A percentile compares a stretch with the other conserved stretches of the same genome.
These are phyloP conservation scores for Polysphondylium violaceum DNA, from an alignment of 78 protist genomes.

Conservation along the genomic window DNA sequence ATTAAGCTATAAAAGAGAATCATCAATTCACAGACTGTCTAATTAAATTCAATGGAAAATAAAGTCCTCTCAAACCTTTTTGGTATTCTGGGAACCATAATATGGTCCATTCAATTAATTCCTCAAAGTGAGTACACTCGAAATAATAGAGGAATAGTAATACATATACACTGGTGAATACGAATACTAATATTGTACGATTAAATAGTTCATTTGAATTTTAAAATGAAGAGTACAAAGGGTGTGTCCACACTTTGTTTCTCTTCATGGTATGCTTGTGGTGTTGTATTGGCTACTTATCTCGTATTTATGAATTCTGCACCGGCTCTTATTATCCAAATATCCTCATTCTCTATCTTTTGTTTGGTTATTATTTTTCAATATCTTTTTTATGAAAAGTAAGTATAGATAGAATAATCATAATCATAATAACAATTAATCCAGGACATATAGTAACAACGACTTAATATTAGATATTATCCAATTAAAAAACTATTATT, in stretches of 20 bases:
- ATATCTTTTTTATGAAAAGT: conserved; percentile 54
- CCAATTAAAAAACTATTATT: conserved; percentile 10
- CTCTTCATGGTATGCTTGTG: conserved; percentile 42
- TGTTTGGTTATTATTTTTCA: conserved; percentile 29
- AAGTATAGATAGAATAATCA: not conserved
- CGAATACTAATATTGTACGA: not conserved
- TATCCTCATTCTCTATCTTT: conserved; percentile 16
- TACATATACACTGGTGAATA: not conserved
- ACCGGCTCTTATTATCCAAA: conserved; percentile 49
- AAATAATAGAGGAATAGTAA: not conserved
- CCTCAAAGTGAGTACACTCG: conserved; percentile 34
- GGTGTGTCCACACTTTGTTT: conserved; percentile 52
- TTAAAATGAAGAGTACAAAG: conserved; percentile 20
- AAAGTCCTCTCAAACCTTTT: conserved; percentile 43
- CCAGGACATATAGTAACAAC: not conserved
- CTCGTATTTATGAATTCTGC: conserved; percentile 5
- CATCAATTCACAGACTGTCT: not conserved
- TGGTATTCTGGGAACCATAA: conserved; percentile 49
- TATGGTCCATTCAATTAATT: conserved; percentile 66
- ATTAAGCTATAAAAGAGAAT: conserved; percentile 4
- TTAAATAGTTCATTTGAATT: conserved; percentile 40
- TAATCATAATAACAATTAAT: not conserved
- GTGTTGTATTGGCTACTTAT: conserved; percentile 32
- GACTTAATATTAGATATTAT: not conserved
- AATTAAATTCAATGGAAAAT: conserved; percentile 38